Evolutionary conservation across 2,329 filamentous ascomycete genomes (phyloP).

Genomic region (Xylariaceae sp.): DNA sequence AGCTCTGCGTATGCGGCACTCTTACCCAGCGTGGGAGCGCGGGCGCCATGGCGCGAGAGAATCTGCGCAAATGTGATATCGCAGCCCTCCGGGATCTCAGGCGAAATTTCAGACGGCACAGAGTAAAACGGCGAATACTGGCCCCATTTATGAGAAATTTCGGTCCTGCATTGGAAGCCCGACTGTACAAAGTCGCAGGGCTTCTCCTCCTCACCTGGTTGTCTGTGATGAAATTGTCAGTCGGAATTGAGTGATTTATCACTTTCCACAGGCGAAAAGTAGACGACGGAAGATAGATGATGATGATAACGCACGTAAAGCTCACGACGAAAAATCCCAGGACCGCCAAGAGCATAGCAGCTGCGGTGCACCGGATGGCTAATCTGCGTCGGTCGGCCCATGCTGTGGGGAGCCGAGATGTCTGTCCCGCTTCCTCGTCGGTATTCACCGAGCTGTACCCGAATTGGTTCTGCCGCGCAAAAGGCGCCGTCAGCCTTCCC

Average conservation of each 20-base stretch:
- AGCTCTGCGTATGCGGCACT: slow-evolving; percentile 57
- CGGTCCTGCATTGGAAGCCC: slow-evolving; percentile 59
- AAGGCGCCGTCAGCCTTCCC: slow-evolving; percentile 15
- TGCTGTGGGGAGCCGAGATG: slow-evolving; percentile 6
- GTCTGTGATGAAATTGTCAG: slow-evolving; percentile 13
- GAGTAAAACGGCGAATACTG: slow-evolving; percentile 84
- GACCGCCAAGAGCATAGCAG: slow-evolving; percentile 21
- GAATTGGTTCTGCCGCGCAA: slow-evolving; percentile 16
- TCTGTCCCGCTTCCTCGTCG: slow-evolving; percentile 15
- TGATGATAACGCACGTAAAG: slow-evolving; percentile 22
- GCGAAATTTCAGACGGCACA: slow-evolving; percentile 60
- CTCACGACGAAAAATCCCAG: slow-evolving; percentile 21
- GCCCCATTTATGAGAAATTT: slow-evolving; percentile 68
- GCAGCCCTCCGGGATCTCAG: slow-evolving; percentile 61
- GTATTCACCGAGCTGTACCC: slow-evolving; percentile 26
- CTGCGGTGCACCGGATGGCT: slow-evolving; percentile 20
- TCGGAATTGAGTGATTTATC: not conserved
- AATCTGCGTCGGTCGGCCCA: slow-evolving; percentile 23
- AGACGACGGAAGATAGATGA: too few species aligned
- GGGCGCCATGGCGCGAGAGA: slow-evolving; percentile 77
- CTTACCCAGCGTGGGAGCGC: slow-evolving; percentile 71
- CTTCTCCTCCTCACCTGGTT: slow-evolving; percentile 20
- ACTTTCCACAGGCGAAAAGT: too few species aligned
- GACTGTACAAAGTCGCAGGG: slow-evolving; percentile 48
- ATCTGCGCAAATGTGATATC: slow-evolving; percentile 73